Conservation (phyloP, 345 rosid genomes). For the Cardamine resedifolia region DNA sequence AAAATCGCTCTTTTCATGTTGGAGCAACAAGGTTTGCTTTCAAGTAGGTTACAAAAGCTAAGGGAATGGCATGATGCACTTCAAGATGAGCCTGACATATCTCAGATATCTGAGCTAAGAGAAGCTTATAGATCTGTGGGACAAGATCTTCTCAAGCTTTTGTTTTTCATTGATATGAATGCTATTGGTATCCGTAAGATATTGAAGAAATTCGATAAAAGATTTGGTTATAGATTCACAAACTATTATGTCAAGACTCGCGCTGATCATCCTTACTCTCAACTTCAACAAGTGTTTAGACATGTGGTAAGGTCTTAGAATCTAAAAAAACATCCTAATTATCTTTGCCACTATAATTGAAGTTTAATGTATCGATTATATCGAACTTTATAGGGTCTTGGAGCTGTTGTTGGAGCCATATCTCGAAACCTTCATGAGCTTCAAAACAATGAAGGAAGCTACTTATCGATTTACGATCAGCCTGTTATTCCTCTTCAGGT, state of each 20-base stretch:
- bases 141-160: slow-evolving; percentile 77
- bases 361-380: neutral
- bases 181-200: slow-evolving; percentile 90
- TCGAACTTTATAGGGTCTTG: slow-evolving; percentile 64
- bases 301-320: slow-evolving; percentile 75
- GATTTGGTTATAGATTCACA: slow-evolving; percentile 85
- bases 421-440: slow-evolving; percentile 96
- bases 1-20: slow-evolving; percentile 80
- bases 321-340: neutral
- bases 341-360: neutral
- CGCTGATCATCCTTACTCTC: slow-evolving; percentile 96
- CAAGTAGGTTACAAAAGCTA: slow-evolving; percentile 73
- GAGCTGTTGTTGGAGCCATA: slow-evolving; percentile 96
- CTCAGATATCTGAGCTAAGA: slow-evolving; percentile 57
- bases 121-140: slow-evolving; percentile 80
- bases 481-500: slow-evolving; percentile 83
- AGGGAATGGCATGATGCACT: slow-evolving; percentile 70
- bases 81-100: slow-evolving; percentile 58
- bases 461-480: slow-evolving; percentile 83
- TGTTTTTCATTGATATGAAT: slow-evolving; percentile 74
- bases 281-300: slow-evolving; percentile 91
- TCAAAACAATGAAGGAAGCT: slow-evolving; percentile 91
- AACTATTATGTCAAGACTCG: slow-evolving; percentile 92
- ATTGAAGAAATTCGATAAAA: slow-evolving; percentile 91
- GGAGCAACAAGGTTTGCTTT: slow-evolving; percentile 94